phyloP scores from a whole-genome alignment of 2,329 filamentous ascomycete genomes.

The Nothomitra cinnamomea region DNA sequence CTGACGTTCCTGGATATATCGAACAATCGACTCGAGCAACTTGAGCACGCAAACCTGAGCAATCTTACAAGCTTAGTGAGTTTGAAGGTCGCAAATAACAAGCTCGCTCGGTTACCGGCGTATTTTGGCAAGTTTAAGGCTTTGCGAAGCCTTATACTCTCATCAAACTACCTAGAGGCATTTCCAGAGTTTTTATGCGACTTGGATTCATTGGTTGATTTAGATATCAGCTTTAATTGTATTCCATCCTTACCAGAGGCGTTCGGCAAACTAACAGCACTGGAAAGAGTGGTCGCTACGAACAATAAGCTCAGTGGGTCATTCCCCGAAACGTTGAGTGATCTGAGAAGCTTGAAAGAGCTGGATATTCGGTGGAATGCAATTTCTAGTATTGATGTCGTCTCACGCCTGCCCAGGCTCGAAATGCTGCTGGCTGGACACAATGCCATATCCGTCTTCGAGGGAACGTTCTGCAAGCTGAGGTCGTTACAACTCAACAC shows the following conservation, averaged over 20 bases:
- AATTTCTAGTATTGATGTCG: constrained; percentile 73
- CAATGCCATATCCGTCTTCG: constrained; percentile 80
- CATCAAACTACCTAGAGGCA: constrained; percentile 74
- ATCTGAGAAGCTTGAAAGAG: constrained; percentile 67
- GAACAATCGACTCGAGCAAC: constrained; percentile 77
- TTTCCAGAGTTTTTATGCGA: constrained; percentile 79
- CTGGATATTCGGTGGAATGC: constrained; percentile 89
- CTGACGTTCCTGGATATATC: constrained; percentile 87
- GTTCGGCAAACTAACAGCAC: constrained; percentile 58
- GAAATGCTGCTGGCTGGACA: constrained; percentile 84
- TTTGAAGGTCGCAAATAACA: constrained; percentile 87
- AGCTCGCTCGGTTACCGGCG: constrained; percentile 56
- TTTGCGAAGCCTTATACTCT: constrained; percentile 73
- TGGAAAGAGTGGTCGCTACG: constrained; percentile 86
- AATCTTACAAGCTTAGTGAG: constrained; percentile 63
- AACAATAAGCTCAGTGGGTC: constrained; percentile 75
- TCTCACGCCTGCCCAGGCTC: constrained; percentile 67
- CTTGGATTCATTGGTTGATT: constrained; percentile 67
- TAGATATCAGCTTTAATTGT: constrained; percentile 93
- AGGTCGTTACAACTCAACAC: constrained; percentile 79
- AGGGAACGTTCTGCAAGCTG: constrained; percentile 72
- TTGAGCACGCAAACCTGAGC: constrained; percentile 71
- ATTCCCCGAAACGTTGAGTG: constrained; percentile 54
- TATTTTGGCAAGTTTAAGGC: constrained; percentile 71
- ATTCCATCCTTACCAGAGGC: constrained; percentile 61